phyloP scores from a whole-genome alignment of 805 yeast genomes.

The Sugiyamaella chiloensis region DNA sequence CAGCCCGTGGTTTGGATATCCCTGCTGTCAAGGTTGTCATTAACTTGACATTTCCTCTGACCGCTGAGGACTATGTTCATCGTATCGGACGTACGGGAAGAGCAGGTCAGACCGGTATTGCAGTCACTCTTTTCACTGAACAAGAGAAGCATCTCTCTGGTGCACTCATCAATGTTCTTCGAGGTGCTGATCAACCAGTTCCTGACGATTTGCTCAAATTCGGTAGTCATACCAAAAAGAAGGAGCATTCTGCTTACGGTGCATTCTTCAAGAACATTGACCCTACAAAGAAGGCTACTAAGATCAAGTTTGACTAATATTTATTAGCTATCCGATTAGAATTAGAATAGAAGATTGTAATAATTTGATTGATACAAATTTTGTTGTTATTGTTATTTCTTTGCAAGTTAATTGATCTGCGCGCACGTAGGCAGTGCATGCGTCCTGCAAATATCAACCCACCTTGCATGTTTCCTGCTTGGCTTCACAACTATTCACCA shows the following conservation, averaged over 20 bases:
- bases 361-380: no score
- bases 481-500: no score
- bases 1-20: constrained; percentile 96
- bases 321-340: neutral
- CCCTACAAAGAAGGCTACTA: constrained; percentile 73
- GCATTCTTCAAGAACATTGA: constrained; percentile 95
- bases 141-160: constrained; percentile 96
- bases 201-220: constrained; percentile 93
- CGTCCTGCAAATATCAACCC: no score
- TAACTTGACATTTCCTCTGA: constrained; percentile 91
- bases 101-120: constrained; percentile 92
- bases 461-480: no score
- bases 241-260: constrained; percentile 96
- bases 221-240: constrained; percentile 97
- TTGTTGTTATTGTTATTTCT: no score
- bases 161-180: constrained; percentile 83
- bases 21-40: constrained; percentile 96
- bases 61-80: constrained; percentile 95
- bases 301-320: constrained; percentile 69
- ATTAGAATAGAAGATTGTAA: no score
- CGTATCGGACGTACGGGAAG: constrained; percentile 98
- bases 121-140: constrained; percentile 94
- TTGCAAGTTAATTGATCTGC: no score
- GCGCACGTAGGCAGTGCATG: no score
- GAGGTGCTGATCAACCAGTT: constrained; percentile 92